Evolutionary conservation across 495 filamentous ascomycete species (phyloP), one percentile per base, ranked within the genome.

Genomic region (Mycothermus thermophilus): DNA sequence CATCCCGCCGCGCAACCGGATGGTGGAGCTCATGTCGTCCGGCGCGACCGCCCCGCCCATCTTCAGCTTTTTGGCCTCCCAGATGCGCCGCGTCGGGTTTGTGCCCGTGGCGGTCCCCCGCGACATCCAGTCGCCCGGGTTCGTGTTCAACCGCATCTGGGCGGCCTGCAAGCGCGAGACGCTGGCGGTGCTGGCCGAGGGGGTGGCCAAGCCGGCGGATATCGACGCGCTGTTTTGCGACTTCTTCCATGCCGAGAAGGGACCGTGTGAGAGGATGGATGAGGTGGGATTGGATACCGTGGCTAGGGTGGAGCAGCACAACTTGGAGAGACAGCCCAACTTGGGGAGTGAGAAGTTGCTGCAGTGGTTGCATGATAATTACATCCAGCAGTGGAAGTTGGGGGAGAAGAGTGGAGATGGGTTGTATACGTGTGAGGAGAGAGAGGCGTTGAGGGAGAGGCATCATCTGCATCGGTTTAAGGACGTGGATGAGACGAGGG

Each of bases 121-220:
- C 1, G 47, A 34, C 3, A 37, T 54, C 21, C 52, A 75, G 44
- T 68, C 63, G 3, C 62, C 54, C 11, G 73, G 73, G 37, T 67
- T 75, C 35, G 61, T 77, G 13, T 71, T 74, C 51, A 71, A 74
- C 37, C 64, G 73, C 5, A 59, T 77, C 27, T 77, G 71, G 71
- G 71, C 63, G 0, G 70, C 70, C 3, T 52, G 68, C 38, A 73
- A 76, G 48, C 62, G 69, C 1, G 71, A 75, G 46, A 62, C 62
- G 14, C 37, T 76, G 15, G 50, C 43, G 5, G 67, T 76, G 20
- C 49, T 76, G 22, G 44, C 58, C 2, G 69, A 74, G 29, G 69
- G 62, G 0, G 57, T 66, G 2, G 61, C 52, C 4, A 48, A 42
- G 34, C 61, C 55, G 1, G 46, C 36, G 8, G 60, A 63, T 1